phyloP scores from a whole-genome alignment of 2,329 filamentous ascomycete species.

The Stachybotrys echinatus region DNA sequence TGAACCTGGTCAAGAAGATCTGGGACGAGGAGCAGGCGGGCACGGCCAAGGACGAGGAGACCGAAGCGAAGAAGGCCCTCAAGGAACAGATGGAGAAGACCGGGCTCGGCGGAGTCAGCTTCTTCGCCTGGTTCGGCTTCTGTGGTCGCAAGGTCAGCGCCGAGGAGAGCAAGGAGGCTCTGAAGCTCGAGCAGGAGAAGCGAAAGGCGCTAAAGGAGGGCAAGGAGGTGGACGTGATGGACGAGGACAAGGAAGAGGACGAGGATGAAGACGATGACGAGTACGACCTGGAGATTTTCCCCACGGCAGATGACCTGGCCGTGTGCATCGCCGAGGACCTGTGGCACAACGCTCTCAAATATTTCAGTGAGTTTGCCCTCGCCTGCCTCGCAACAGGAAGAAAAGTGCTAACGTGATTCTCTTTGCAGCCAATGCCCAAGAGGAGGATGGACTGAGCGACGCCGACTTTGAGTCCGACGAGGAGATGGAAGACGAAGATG shows the following conservation, averaged over 20 bases:
- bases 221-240: slow-evolving; percentile 41
- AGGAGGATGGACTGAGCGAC: slow-evolving; percentile 62
- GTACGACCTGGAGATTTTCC: slow-evolving; percentile 76
- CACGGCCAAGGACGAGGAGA: slow-evolving; percentile 37
- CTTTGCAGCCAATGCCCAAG: slow-evolving; percentile 47
- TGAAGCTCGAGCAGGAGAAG: slow-evolving; percentile 54
- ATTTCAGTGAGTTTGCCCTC: slow-evolving; percentile 68
- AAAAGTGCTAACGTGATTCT: slow-evolving; percentile 26
- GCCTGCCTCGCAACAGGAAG: not conserved
- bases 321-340: slow-evolving; percentile 79
- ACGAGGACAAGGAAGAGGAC: slow-evolving; percentile 47
- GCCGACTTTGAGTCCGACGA: slow-evolving; percentile 62
- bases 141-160: slow-evolving; percentile 63
- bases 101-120: slow-evolving; percentile 63
- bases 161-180: slow-evolving; percentile 63
- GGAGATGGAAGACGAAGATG: slow-evolving; percentile 43
- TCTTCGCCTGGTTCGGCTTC: slow-evolving; percentile 89
- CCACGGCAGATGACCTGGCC: slow-evolving; percentile 79
- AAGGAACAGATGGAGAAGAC: slow-evolving; percentile 53
- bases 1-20: slow-evolving; percentile 66
- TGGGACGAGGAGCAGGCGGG: slow-evolving; percentile 52
- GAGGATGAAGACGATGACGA: slow-evolving; percentile 58
- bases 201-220: slow-evolving; percentile 43
- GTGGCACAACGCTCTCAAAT: slow-evolving; percentile 82
- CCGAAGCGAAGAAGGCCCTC: slow-evolving; percentile 43